Conservation (phyloP, 306 rosid species). For the Gastrolobium bilobum region DNA sequence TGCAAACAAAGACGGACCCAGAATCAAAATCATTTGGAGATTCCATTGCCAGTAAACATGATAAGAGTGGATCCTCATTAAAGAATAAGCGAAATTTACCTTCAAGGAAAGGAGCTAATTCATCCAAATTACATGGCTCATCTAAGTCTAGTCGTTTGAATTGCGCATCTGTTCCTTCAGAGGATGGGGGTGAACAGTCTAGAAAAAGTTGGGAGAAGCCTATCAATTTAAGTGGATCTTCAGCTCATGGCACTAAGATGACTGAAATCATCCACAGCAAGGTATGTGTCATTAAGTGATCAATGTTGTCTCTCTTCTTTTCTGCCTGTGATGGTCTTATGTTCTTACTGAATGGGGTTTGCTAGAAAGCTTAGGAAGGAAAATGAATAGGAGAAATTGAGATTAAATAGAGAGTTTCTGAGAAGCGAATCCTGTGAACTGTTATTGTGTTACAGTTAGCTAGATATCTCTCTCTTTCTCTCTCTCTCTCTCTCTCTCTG, state of each 20-base stretch:
- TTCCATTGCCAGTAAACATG: constrained; percentile 65
- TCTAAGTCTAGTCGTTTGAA: constrained; percentile 82
- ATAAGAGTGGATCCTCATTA: constrained; percentile 70
- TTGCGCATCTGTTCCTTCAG: constrained; percentile 65
- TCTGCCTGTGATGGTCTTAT: not conserved
- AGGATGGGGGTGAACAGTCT: constrained; percentile 65
- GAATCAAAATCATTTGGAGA: constrained; percentile 72
- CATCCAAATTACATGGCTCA: constrained; percentile 72
- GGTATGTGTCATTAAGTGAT: constrained; percentile 60
- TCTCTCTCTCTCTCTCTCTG: no score
- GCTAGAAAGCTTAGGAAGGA: no score
- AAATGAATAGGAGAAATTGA: no score
- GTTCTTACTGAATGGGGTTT: not conserved
- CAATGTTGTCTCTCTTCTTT: constrained; percentile 33
- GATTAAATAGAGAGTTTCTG: no score
- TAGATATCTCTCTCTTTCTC: no score
- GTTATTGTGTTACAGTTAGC: no score
- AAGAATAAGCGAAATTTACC: constrained; percentile 72
- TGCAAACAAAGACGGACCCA: constrained; percentile 59
- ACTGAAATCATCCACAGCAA: constrained; percentile 87
- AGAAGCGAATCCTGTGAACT: no score
- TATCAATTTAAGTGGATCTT: constrained; percentile 64
- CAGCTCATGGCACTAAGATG: constrained; percentile 69
- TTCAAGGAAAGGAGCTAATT: constrained; percentile 70
- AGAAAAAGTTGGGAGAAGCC: constrained; percentile 79